Evolutionary conservation across 2,329 filamentous ascomycete species (phyloP), one percentile per base, ranked within the genome.

Genomic region (Calonectria ilicicola): DNA sequence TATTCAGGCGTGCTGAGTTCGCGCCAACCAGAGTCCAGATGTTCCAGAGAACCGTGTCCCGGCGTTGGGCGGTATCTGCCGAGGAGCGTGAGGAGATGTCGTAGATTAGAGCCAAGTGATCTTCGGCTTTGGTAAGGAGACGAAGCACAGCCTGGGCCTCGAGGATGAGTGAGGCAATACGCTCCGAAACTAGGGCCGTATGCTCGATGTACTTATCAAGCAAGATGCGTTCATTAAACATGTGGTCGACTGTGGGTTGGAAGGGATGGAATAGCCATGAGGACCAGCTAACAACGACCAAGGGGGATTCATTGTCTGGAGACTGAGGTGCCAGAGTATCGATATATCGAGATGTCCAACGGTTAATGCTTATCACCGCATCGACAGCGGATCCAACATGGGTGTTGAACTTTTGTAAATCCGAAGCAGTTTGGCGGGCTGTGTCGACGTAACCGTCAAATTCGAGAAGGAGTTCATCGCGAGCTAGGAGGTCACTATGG

Each of bases 21-120:
- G 89, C 93, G 56, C 94, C 94, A 17, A 97, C 86, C 72, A 93
- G 89, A 0, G 92, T 94, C 93, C 94, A 95, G 10, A 97, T 86
- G 17, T 89, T 88, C 72, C 90, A 91, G 68, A 96, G 87, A 3
- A 95, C 88, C 72, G 94, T 90, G 69, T 92, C 91, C 49, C 91
- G 91, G 69, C 89, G 86, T 17, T 87, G 87, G 62, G 89, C 86
- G 29, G 93, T 87, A 65, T 87, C 87, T 67, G 90, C 85, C 56
- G 91, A 89, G 74, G 93, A 93, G 72, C 90, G 90, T 21, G 90
- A 88, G 2, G 92, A 90, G 68, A 95, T 91, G 23, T 90, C 90
- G 78, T 93, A 89, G 77, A 97, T 96, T 23, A 91, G 85, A 42
- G 90, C 88, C 0, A 97, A 88, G 51, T 93, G 89, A 73, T 91